Evolutionary conservation across 2,329 filamentous ascomycete species (phyloP), one percentile per base, ranked within the genome.

Genomic region (Spiromastix sp.): DNA sequence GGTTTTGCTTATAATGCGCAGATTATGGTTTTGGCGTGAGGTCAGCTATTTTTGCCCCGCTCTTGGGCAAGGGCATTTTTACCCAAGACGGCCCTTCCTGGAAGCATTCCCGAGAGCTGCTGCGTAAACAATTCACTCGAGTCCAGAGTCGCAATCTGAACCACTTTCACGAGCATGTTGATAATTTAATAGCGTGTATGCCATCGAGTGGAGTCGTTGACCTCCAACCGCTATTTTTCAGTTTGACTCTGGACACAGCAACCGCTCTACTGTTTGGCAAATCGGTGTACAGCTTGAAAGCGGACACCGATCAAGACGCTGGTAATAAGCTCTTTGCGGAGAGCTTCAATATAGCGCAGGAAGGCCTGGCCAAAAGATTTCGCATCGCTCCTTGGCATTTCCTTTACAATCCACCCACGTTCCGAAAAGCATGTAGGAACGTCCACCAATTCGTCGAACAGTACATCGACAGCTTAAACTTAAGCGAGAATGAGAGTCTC

Each of bases 201-300:
- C 39, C 42, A 3, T 48, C 49, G 2, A 39, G 48, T 18, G 42
- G 43, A 2, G 28, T 45, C 7, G 26, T 55, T n/a, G 41, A 47
- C 19, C 37, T 66, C 0, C 49, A 61, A 36, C 54, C 57, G 0
- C 43, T 63, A 0, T 64, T 66, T 37, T 60, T 61, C 41, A 47
- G 52, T 18, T 42, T 60, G 19, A 63, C 57, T 1, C 43, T 63
- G 10, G 56, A 61, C 21, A 56, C 55, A 0, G 52, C 57, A 2
- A 60, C 52, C 1, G 49, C 54, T 18, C 50, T 60, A n/a, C 44
- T 61, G 5, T 61, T 60, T 22, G 57, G 59, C 6, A 47, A 54
- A 37, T 51, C 53, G 17, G 48, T 44, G 30, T 31, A 36, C 27
- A 36, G 32, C 31, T 27, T 45, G 49, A 33, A 36, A 44, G 32